Base-by-base conservation (phyloP, 306 rosid species). In the Gastrolobium bilobum region DNA sequence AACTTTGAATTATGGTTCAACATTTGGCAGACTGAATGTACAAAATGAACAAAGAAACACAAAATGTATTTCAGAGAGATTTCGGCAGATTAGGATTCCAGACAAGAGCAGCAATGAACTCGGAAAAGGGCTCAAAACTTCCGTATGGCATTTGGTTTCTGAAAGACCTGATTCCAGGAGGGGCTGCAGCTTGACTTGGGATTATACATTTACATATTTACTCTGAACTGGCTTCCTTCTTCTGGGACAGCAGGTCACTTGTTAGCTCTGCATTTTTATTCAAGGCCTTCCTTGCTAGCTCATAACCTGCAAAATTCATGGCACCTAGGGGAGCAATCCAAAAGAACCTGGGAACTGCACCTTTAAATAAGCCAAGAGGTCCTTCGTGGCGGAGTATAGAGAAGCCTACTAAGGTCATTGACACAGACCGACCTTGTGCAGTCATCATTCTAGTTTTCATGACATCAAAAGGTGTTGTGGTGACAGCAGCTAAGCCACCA, bases 371-470 rank as follows among this genome's bases (percentile, higher is more conserved):
- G 50, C 99, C 99, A 42, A 93, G 89, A 39, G 98, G 99, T 15
- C 98, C 99, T 86, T 96, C 98, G 0, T 82, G 93, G 4, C 88
- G 89, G 47, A 96, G 94, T 75, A 96, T 93, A 10, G 97, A 88
- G 84, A 91, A 2, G 84, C 92, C 92, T 34, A 90, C 79, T 42
- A 91, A 14, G 37, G 93, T 84, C 98, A 96, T 96, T 0, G 99
- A 84, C 54, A 93, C 84, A 2, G 97, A 84, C 68, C 88, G 90
- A n/a, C 98, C 97, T 54, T 81, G 97, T 2, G 94, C 97, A 9
- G 97, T 93, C 99, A 96, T 96, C 99, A 93, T 96, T 84, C 99
- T 85, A 35, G 99, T 96, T 85, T 96, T 96, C 99, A 96, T 93
- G 75, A 96, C 99, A 82, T 96, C 99, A 59, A 93, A 96, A 3